A percentile compares a stretch with the other conserved stretches of the same genome.
Conservation (phyloP, 176 grass and related monocot genomes). For the Cymbopogon citratus region DNA sequence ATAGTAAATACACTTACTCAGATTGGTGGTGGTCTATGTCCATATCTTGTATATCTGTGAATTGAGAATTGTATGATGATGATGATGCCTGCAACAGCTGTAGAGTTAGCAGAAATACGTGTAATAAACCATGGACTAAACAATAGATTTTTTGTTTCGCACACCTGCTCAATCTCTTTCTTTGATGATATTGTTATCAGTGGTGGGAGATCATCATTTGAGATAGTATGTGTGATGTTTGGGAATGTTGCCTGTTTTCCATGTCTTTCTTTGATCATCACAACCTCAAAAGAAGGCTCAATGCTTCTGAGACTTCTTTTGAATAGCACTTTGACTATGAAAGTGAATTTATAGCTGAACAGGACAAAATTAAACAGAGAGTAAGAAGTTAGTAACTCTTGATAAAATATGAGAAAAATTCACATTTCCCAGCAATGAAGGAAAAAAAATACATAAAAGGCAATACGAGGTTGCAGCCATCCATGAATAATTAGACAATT, state of each 20-base stretch:
- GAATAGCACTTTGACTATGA: background rate
- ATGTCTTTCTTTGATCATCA: background rate
- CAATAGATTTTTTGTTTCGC: too few species aligned
- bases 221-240: background rate
- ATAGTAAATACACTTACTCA: too few species aligned
- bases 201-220: background rate
- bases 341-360: background rate
- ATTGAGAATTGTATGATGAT: background rate
- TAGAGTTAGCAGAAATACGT: background rate
- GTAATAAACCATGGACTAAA: background rate
- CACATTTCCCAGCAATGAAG: too few species aligned
- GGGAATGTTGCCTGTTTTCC: background rate
- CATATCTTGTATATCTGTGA: background rate
- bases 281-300: background rate
- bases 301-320: background rate
- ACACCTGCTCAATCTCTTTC: background rate
- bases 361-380: too few species aligned
- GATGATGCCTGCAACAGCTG: background rate
- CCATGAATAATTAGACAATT: too few species aligned
- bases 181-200: background rate
- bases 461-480: too few species aligned
- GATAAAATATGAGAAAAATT: too few species aligned
- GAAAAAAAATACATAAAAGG: too few species aligned
- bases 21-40: background rate
- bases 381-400: too few species aligned